Base-by-base conservation (phyloP, 768 basidiomycete genomes). In the Hygrocybe punicea region DNA sequence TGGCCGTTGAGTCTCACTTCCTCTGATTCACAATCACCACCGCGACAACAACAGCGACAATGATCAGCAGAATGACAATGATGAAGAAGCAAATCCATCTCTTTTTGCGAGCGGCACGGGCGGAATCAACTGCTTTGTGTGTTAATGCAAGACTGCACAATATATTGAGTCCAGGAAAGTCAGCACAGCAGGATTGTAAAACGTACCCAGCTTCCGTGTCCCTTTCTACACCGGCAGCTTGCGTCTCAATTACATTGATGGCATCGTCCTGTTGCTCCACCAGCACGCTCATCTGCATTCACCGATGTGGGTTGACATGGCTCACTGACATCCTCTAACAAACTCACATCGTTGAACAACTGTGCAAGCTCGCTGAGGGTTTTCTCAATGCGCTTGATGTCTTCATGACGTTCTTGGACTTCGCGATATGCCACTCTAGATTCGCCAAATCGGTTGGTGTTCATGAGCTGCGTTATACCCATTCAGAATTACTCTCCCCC, bases 31-130 rank as follows among this genome's bases (percentile, higher is more conserved):
- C 78, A 19, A 82, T 72, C 24, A 87, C 79, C 33, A 85, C 77
- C 5, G 81, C 85, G 24, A 82, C 75, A 29, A 91, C 76, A 51
- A 89, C 78, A 45, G 81, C 86, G 45, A 84, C 76, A 48, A 91
- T 81, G 60, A 86, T 81, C 57, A 87, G 76, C 53, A 93, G 65
- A 57, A 91, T 66, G 55, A 94, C 65, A 55, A 73, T 67, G 58
- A 93, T 84, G 73, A 84, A 68, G 80, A 96, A 96, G 76, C 95
- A 98, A 69, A 96, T 95, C 93, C 94, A 97, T 65, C 94, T 86
- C 82, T 96, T 98, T 73, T 87, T 92, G 58, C 96, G 86, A 19
- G 96, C 96, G 33, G 87, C 82, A 29, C 89, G 82, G 19, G 96
- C 96, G 36, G 89, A 92, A 36, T 74, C 77, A 52, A 98, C 89